phyloP scores from a whole-genome alignment of 257 asterid genomes.

The Haberlea rhodopensis region DNA sequence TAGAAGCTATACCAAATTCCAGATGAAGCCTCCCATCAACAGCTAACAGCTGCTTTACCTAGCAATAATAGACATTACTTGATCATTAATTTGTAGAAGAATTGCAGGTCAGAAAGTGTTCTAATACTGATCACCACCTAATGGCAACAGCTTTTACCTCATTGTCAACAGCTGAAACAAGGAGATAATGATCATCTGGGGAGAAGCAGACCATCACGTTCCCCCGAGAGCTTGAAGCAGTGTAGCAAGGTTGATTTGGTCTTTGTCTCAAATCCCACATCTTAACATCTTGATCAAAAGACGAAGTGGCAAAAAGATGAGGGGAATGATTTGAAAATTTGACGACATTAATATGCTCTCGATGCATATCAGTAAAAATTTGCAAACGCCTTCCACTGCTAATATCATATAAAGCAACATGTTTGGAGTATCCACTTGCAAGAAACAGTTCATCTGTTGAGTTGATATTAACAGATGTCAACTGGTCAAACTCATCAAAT shows the following conservation, averaged over 20 bases:
- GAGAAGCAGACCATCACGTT: constrained; percentile 97
- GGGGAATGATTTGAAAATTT: constrained; percentile 94
- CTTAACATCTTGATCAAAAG: constrained; percentile 85
- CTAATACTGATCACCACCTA: neutral
- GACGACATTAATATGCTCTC: constrained; percentile 81
- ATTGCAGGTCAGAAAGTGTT: neutral
- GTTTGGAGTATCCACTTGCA: constrained; percentile 88
- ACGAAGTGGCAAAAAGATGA: constrained; percentile 81
- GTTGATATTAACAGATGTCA: constrained; percentile 92
- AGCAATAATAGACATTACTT: constrained; percentile 24
- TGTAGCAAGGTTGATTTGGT: constrained; percentile 74
- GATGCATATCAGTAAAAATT: constrained; percentile 79
- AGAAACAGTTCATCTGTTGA: constrained; percentile 85
- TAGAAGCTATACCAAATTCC: constrained; percentile 68
- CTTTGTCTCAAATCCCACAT: constrained; percentile 90
- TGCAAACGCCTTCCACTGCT: constrained; percentile 70
- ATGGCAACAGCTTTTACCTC: constrained; percentile 57
- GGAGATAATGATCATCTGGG: constrained; percentile 89
- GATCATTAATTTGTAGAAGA: constrained; percentile 10
- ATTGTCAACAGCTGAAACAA: constrained; percentile 93
- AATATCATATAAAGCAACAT: constrained; percentile 81
- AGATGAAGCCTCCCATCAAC: constrained; percentile 89
- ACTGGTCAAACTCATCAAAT: constrained; percentile 85
- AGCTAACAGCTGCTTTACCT: constrained; percentile 90
- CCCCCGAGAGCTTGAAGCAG: constrained; percentile 79